Conservation (phyloP, 805 yeast species). For the Wickerhamomyces chaumierensis region DNA sequence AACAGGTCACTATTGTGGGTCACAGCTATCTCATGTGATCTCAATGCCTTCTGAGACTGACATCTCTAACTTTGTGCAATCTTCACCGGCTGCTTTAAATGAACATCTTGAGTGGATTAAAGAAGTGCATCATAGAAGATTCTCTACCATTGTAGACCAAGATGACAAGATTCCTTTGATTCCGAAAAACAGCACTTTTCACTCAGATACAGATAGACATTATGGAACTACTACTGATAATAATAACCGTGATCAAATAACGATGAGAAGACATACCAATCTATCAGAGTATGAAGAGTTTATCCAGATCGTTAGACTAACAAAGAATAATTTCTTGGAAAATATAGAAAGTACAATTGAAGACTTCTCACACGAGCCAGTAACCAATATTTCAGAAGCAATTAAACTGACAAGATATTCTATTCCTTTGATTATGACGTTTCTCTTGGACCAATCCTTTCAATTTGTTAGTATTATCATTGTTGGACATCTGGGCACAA, state of each 20-base stretch:
- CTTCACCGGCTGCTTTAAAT: not conserved
- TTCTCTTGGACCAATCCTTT: slow-evolving; percentile 44
- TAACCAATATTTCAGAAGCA: slow-evolving; percentile 15
- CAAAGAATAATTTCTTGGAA: not conserved
- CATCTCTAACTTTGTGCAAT: not conserved
- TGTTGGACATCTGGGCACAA: slow-evolving; percentile 78
- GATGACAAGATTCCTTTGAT: not conserved
- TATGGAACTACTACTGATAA: no score
- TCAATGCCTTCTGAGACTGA: not conserved
- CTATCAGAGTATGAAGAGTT: not conserved
- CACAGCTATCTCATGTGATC: not conserved
- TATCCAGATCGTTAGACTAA: not conserved
- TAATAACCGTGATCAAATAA: no score
- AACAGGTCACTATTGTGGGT: not conserved
- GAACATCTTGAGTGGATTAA: not conserved
- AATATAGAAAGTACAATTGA: no score
- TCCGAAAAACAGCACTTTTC: no score
- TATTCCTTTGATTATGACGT: slow-evolving; percentile 46
- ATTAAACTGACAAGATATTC: slow-evolving; percentile 30
- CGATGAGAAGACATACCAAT: not conserved
- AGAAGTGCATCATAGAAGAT: not conserved
- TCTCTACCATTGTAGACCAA: not conserved
- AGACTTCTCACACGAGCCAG: not conserved
- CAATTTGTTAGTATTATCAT: slow-evolving; percentile 45
- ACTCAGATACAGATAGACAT: no score